These are phyloP conservation scores for Fusarium transvaalense DNA, from an alignment of 2,329 filamentous ascomycete genomes.

Conservation along the genomic window DNA sequence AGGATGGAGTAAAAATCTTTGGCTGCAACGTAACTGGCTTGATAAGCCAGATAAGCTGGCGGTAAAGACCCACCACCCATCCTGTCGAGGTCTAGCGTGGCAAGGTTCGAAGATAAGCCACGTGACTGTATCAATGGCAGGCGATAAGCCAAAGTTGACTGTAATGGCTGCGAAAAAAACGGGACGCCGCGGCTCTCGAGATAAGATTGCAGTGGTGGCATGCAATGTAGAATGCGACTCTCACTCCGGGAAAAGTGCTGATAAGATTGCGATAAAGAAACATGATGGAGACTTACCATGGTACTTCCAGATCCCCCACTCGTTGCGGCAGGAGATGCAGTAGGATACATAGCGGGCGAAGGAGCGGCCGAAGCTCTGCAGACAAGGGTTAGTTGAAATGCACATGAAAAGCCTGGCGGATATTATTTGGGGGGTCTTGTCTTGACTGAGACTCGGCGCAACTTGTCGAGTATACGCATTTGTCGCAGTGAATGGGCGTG, in stretches of 20 bases:
- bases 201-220: constrained; percentile 31
- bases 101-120: constrained; percentile 46
- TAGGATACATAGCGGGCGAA: constrained; percentile 46
- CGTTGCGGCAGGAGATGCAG: constrained; percentile 57
- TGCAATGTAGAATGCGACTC: constrained; percentile 13
- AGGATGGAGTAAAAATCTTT: constrained; percentile 54
- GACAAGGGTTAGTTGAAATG: constrained; percentile 35
- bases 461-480: background rate
- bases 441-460: background rate
- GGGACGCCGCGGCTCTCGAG: constrained; percentile 18
- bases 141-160: constrained; percentile 40
- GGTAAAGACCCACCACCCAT: constrained; percentile 30
- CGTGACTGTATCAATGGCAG: constrained; percentile 48
- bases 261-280: constrained; percentile 30
- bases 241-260: constrained; percentile 4
- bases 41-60: constrained; percentile 55
- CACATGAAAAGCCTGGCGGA: background rate
- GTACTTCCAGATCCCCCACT: constrained; percentile 56
- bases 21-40: constrained; percentile 49
- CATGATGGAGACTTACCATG: constrained; percentile 53
- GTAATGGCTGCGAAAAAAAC: constrained; percentile 15
- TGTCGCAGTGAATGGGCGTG: background rate
- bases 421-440: background rate
- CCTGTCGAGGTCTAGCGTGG: constrained; percentile 40
- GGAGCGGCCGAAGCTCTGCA: constrained; percentile 41